Evolutionary conservation across 2,329 filamentous ascomycete genomes (phyloP).

Genomic region (Cordyceps militaris): DNA sequence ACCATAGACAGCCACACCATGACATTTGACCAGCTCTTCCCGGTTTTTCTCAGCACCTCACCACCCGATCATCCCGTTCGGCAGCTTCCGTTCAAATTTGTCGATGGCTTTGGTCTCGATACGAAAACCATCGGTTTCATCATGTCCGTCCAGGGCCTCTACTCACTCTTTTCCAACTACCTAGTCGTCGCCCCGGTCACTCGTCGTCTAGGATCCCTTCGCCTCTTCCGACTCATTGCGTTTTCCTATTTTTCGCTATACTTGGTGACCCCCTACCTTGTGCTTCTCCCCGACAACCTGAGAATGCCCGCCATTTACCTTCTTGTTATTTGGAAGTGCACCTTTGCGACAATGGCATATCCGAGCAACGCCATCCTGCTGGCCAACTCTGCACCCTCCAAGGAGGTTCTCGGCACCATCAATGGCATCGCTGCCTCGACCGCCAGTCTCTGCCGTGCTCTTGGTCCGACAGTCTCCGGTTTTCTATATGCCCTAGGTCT

Average conservation of each 20-base stretch:
- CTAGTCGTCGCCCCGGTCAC: slow-evolving; percentile 77
- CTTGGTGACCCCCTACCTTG: slow-evolving; percentile 78
- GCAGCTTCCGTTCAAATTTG: slow-evolving; percentile 78
- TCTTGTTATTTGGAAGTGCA: slow-evolving; percentile 85
- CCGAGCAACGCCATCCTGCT: slow-evolving; percentile 85
- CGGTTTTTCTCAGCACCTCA: slow-evolving; percentile 77
- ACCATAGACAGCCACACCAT: slow-evolving; percentile 73
- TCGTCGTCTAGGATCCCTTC: slow-evolving; percentile 66
- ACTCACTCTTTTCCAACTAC: slow-evolving; percentile 81
- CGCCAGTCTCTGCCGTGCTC: slow-evolving; percentile 78
- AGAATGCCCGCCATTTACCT: slow-evolving; percentile 70
- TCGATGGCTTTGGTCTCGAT: slow-evolving; percentile 74
- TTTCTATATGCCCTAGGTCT: slow-evolving; percentile 76
- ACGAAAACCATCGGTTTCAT: slow-evolving; percentile 83
- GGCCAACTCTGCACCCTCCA: slow-evolving; percentile 79
- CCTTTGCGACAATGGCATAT: slow-evolving; percentile 83
- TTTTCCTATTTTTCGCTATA: slow-evolving; percentile 84
- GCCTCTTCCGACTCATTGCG: slow-evolving; percentile 74
- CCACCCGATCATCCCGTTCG: slow-evolving; percentile 42
- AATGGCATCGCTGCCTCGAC: slow-evolving; percentile 90
- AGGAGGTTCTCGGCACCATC: slow-evolving; percentile 79
- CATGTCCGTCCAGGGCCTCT: slow-evolving; percentile 79
- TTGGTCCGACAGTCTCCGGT: slow-evolving; percentile 84
- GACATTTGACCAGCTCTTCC: slow-evolving; percentile 89
- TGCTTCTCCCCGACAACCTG: slow-evolving; percentile 66